Evolutionary conservation across 495 filamentous ascomycete genomes (phyloP).

Genomic region (Hyaloscypha variabilis): DNA sequence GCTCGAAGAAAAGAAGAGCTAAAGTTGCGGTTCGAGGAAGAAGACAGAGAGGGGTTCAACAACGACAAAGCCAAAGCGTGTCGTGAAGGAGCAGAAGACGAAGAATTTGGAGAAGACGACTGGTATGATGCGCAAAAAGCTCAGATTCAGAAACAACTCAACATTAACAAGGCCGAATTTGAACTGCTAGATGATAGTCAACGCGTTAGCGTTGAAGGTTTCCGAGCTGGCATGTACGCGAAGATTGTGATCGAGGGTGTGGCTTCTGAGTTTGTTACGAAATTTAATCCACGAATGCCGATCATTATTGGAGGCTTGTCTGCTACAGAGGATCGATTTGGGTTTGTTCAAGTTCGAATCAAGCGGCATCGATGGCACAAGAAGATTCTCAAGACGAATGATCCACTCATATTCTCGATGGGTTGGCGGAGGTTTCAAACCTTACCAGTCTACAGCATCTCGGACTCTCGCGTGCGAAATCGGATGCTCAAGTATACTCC

Average conservation of each 20-base stretch:
- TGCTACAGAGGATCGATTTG: constrained; percentile 91
- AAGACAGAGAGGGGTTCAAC: constrained; percentile 89
- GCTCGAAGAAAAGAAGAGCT: constrained; percentile 92
- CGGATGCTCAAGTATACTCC: constrained; percentile 95
- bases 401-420: constrained; percentile 94
- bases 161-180: constrained; percentile 94
- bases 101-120: constrained; percentile 93
- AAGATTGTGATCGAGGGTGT: constrained; percentile 86
- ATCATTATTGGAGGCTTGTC: constrained; percentile 88
- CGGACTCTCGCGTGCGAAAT: constrained; percentile 88
- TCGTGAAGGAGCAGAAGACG: constrained; percentile 59
- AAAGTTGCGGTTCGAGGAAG: constrained; percentile 92
- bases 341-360: constrained; percentile 92
- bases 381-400: constrained; percentile 96
- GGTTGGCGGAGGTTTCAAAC: constrained; percentile 97
- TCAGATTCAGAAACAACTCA: constrained; percentile 86
- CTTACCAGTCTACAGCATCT: constrained; percentile 90
- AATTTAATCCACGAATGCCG: constrained; percentile 83
- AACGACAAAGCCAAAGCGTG: constrained; percentile 79
- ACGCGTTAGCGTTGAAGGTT: constrained; percentile 82
- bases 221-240: constrained; percentile 90
- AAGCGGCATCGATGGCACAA: constrained; percentile 98
- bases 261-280: constrained; percentile 87
- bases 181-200: constrained; percentile 80
- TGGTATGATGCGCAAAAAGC: constrained; percentile 99